Evolutionary conservation across 768 basidiomycete genomes (phyloP).

Genomic region (Mycena albidolilacea): DNA sequence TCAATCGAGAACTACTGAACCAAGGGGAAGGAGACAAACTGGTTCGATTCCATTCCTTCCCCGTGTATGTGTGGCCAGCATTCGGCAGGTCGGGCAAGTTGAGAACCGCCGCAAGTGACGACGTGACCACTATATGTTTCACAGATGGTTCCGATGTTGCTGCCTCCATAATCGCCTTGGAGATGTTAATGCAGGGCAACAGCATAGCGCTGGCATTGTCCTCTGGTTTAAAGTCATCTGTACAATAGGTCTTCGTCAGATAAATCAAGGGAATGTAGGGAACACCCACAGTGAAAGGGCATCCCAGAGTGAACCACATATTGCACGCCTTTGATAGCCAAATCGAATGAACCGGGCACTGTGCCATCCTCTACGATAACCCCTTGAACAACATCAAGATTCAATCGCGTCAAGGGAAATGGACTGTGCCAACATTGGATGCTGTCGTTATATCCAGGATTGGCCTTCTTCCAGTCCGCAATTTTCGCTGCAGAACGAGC

Average conservation of each 20-base stretch:
- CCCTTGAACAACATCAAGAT: background rate
- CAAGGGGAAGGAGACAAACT: background rate
- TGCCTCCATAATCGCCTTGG: conserved; percentile 6
- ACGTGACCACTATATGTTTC: conserved; percentile 16
- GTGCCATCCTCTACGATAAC: conserved; percentile 12
- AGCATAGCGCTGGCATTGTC: conserved; percentile 4
- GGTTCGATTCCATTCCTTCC: conserved; percentile 7
- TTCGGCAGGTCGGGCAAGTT: conserved; percentile 10
- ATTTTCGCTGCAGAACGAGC: conserved; percentile 12
- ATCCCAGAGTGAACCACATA: conserved; percentile 13
- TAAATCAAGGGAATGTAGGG: background rate
- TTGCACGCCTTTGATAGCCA: conserved; percentile 10
- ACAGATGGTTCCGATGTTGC: conserved; percentile 17
- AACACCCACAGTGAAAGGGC: conserved; percentile 10
- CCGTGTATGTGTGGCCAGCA: conserved; percentile 1
- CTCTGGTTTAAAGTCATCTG: conserved; percentile 15
- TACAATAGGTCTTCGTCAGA: background rate
- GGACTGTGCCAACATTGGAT: conserved; percentile 7
- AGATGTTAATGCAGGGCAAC: conserved; percentile 13
- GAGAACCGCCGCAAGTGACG: conserved; percentile 10
- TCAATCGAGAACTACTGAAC: background rate
- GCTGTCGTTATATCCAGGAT: conserved; percentile 6
- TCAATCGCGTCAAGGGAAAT: background rate
- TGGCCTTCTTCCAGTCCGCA: conserved; percentile 1
- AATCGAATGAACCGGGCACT: background rate